A percentile compares a stretch with the other conserved stretches of the same genome.
Evolutionary conservation across 2,329 filamentous ascomycete genomes (phyloP).

Genomic region (Aureobasidium mangrovei): DNA sequence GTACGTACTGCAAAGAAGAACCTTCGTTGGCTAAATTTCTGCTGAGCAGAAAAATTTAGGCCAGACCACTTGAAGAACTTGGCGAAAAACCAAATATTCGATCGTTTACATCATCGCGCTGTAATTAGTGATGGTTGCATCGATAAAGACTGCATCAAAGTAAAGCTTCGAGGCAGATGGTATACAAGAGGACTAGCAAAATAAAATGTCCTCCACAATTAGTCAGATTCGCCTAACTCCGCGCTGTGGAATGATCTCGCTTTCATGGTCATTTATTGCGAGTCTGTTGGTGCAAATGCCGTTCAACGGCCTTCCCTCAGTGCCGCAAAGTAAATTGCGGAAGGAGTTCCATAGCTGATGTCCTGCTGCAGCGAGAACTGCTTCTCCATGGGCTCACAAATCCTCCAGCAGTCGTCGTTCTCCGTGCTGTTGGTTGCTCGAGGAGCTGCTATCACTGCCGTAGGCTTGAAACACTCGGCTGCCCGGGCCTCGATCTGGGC

Average conservation of each 20-base stretch:
- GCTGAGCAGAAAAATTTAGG: not conserved
- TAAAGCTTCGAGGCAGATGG: not conserved
- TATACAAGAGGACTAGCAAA: too few species aligned
- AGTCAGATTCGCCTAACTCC: not conserved
- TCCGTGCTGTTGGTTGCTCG: not conserved
- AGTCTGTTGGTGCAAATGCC: not conserved
- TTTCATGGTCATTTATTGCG: not conserved
- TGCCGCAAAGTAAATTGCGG: conserved; percentile 22
- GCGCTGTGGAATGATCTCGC: not conserved
- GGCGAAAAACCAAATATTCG: too few species aligned
- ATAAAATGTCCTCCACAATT: too few species aligned
- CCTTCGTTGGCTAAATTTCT: not conserved
- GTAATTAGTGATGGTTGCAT: too few species aligned
- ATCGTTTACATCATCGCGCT: too few species aligned
- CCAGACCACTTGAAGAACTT: too few species aligned
- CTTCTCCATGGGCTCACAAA: conserved; percentile 25
- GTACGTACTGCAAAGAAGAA: too few species aligned
- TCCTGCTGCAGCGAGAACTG: conserved; percentile 24
- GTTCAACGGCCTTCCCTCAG: conserved; percentile 14
- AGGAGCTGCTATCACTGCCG: not conserved
- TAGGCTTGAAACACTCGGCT: not conserved
- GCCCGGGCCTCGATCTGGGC: conserved; percentile 2
- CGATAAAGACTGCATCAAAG: not conserved
- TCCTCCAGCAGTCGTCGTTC: conserved; percentile 21
- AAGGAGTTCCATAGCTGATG: conserved; percentile 27